These are phyloP conservation scores for Epichloe sibirici DNA, from an alignment of 2,329 filamentous ascomycete genomes.

Conservation along the genomic window DNA sequence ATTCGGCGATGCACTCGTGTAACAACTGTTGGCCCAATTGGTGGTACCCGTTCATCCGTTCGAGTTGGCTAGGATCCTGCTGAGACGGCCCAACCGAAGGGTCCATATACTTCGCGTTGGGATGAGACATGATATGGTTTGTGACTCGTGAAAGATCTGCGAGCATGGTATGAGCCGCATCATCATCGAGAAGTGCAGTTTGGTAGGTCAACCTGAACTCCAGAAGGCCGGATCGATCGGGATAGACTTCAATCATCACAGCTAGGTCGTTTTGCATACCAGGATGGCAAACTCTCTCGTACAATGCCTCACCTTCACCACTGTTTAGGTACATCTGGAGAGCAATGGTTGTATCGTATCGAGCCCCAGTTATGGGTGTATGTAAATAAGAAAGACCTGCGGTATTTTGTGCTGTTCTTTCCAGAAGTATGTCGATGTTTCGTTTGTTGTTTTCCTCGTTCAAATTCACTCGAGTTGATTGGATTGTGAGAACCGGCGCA, in stretches of 20 bases:
- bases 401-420: background rate
- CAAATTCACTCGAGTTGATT: background rate
- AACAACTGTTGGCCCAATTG: background rate
- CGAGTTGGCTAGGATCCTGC: background rate
- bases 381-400: background rate
- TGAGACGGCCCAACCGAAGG: background rate
- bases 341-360: conserved; percentile 23
- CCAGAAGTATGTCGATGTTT: background rate
- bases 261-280: background rate
- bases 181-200: background rate
- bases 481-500: background rate
- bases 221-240: background rate
- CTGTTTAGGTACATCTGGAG: conserved; percentile 17
- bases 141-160: background rate
- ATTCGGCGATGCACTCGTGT: background rate
- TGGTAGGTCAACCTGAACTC: background rate
- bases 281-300: background rate
- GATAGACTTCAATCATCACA: background rate
- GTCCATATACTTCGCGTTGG: background rate
- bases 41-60: background rate
- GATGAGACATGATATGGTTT: background rate
- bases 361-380: conserved; percentile 2
- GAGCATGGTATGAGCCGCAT: background rate
- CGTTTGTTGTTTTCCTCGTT: no score
- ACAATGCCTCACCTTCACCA: background rate